Evolutionary conservation across 1,284 basidiomycete genomes (phyloP).

Genomic region (Erythrobasidium hasegawianum): DNA sequence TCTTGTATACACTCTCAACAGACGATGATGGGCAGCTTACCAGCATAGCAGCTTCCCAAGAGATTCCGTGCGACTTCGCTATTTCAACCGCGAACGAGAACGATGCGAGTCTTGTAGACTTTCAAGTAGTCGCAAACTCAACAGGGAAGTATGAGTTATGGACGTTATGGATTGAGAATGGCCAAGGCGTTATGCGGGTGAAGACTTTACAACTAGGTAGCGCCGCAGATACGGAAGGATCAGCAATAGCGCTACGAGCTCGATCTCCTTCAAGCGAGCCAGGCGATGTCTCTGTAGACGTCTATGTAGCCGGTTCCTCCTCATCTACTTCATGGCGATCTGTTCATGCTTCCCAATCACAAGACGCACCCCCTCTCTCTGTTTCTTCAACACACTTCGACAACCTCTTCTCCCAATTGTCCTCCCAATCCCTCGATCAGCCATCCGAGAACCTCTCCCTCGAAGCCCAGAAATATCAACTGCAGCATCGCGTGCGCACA

Average conservation of each 20-base stretch:
- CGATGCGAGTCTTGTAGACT: constrained; percentile 49
- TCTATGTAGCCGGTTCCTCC: too few species aligned
- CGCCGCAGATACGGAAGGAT: too few species aligned
- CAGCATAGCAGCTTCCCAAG: constrained; percentile 44
- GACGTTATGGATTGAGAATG: constrained; percentile 51
- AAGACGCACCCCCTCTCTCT: not conserved
- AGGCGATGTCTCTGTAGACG: too few species aligned
- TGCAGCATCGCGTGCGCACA: constrained; percentile 53
- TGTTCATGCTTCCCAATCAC: not conserved
- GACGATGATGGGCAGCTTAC: constrained; percentile 41
- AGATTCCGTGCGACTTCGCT: constrained; percentile 45
- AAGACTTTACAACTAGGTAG: too few species aligned
- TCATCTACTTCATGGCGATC: not conserved
- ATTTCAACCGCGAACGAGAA: constrained; percentile 43
- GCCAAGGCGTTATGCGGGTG: constrained; percentile 39
- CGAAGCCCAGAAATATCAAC: constrained; percentile 60
- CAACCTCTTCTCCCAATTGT: constrained; percentile 48
- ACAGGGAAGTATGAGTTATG: constrained; percentile 50
- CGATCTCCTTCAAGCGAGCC: too few species aligned
- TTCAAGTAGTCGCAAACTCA: constrained; percentile 47
- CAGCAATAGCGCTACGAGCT: too few species aligned
- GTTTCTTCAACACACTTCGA: not conserved
- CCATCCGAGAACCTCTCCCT: not conserved
- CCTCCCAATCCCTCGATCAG: constrained; percentile 66
- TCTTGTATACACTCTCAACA: constrained; percentile 48